Evolutionary conservation across 306 rosid species (phyloP).

Genomic region (Prunus padus): DNA sequence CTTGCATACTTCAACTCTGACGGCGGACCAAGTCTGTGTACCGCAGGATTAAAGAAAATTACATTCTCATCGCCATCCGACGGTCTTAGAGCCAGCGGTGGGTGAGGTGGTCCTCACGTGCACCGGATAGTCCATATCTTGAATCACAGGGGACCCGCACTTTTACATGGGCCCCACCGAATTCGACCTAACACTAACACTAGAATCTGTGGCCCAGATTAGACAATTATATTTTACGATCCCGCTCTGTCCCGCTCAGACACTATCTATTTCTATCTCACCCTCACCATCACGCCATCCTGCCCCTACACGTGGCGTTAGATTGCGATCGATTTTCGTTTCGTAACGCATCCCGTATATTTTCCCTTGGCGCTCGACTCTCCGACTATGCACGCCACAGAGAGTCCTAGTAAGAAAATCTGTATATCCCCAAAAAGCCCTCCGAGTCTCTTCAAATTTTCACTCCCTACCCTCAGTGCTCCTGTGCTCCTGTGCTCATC

Average conservation of each 20-base stretch:
- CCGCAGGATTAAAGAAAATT: no score
- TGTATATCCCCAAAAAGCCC: neutral
- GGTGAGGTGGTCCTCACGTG: no score
- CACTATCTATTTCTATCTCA: neutral
- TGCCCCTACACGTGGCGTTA: constrained; percentile 18
- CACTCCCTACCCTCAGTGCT: neutral
- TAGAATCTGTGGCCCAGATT: constrained; percentile 20
- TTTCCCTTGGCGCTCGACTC: constrained; percentile 16
- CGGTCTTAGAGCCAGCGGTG: no score
- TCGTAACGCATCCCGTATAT: neutral
- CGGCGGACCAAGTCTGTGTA: no score
- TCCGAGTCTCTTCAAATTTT: neutral
- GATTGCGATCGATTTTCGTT: neutral
- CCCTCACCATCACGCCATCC: constrained; percentile 1
- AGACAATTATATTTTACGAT: neutral
- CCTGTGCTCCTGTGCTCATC: neutral
- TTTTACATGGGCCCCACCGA: no score
- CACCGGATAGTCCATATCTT: no score
- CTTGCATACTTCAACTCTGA: no score
- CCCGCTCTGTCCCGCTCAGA: no score
- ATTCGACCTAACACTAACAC: no score
- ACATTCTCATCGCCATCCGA: no score
- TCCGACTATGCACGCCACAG: constrained; percentile 24
- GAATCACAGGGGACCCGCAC: no score
- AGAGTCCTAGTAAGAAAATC: neutral